A percentile compares a stretch with the other conserved stretches of the same genome.
Evolutionary conservation across 1,139 yeast species (phyloP).

Genomic region (Schizosaccharomyces versatilis): DNA sequence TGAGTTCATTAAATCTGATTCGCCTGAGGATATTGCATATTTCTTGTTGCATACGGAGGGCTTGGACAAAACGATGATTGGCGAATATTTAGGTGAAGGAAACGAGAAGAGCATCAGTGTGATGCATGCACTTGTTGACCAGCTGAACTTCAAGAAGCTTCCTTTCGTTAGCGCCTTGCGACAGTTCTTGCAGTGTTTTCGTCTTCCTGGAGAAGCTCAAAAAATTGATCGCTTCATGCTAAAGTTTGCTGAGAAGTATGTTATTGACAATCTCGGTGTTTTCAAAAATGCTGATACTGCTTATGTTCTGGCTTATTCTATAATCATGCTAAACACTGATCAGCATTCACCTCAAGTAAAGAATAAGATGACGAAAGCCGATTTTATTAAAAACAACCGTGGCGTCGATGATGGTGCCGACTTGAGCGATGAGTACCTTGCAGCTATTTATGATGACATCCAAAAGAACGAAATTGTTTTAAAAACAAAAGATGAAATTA

Average conservation of each 20-base stretch:
- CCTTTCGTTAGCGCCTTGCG: conserved; percentile 75
- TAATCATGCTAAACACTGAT: conserved; percentile 82
- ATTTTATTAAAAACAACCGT: conserved; percentile 60
- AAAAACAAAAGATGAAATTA: conserved; percentile 48
- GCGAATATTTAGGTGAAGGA: conserved; percentile 86
- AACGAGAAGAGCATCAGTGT: conserved; percentile 52
- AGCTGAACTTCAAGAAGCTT: conserved; percentile 49
- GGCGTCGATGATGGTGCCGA: conserved; percentile 90
- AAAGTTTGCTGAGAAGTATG: conserved; percentile 83
- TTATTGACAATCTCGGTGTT: conserved; percentile 57
- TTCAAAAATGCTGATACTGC: conserved; percentile 91
- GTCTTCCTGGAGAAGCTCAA: conserved; percentile 96
- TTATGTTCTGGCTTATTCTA: conserved; percentile 77
- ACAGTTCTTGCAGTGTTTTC: conserved; percentile 58
- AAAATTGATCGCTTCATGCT: conserved; percentile 91
- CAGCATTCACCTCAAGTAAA: conserved; percentile 55
- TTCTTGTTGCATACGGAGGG: conserved; percentile 61
- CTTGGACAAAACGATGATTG: conserved; percentile 62
- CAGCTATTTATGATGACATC: conserved; percentile 53
- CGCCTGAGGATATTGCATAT: conserved; percentile 42
- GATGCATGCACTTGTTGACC: conserved; percentile 87
- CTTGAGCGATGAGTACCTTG: conserved; percentile 51
- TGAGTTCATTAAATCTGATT: conserved; percentile 41
- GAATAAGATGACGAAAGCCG: conserved; percentile 61
- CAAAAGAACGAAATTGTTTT: conserved; percentile 65